Evolutionary conservation across 2,329 filamentous ascomycete genomes (phyloP), one percentile per base, ranked within the genome.

Genomic region (Claviceps quebecensis): DNA sequence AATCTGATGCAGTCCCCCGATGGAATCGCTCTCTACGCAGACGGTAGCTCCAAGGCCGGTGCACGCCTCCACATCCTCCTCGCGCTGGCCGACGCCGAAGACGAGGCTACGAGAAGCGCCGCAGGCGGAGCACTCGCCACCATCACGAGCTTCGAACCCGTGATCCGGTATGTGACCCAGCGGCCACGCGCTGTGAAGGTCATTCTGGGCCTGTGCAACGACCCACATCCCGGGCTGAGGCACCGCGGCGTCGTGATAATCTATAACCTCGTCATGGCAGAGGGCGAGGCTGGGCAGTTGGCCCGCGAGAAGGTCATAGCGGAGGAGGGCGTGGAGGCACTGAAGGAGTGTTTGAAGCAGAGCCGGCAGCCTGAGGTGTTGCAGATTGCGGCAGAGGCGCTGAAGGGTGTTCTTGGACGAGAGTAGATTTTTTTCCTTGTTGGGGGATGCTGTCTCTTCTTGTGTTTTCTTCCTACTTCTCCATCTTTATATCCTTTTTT

Each of bases 81-180:
- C 13, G 93, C 91, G 0, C 78, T 98, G 38, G 84, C 88, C 0
- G 90, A 97, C 61, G 83, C 87, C 1, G 86, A 95, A 48, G 89
- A 97, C 57, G 67, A 78, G 6, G 81, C 80, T 0, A 95, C 89
- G 0, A 74, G 91, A 34, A 81, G 83, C 47, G 93, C 89, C 0
- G 90, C 93, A 0, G 89, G 90, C 2, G 93, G 93, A 1, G 91
- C 89, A 0, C 67, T 98, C 48, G 93, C 91, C 0, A 86, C 86
- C 67, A 69, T 98, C 23, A 89, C 89, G 0, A 80, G 81, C 34
- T 89, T 84, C 63, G 87, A 93, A 59, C 75, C 77, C 1, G 85
- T 87, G 0, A 83, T 91, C 1, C 74, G 78, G 2, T 83, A 78
- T 4, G 75, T 97, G 3, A 60, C 95, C 39, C 77, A 80, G 53